Evolutionary conservation across 495 filamentous ascomycete species (phyloP), one percentile per base, ranked within the genome.

Genomic region (Aspergillus carlsbadensis): DNA sequence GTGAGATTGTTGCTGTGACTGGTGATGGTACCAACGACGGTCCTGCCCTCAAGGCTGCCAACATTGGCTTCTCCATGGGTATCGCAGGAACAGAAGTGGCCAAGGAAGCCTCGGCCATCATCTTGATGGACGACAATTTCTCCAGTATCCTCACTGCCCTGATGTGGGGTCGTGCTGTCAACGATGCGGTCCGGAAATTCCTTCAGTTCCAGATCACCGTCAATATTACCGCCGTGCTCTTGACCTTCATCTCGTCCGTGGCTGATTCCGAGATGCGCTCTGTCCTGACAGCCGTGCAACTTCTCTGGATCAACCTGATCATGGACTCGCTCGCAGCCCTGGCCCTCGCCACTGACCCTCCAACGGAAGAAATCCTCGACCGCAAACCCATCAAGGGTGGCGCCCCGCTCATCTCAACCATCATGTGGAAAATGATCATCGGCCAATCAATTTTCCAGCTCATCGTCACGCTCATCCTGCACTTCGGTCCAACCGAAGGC

Each of bases 391-490:
- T 88, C 15, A 84, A 83, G 15, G 91, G 89, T 68, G 83, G 81
- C 13, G 83, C 88, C 35, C 80, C 85, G 5, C 83, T 96, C 17
- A 87, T 96, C 65, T 89, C 89, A 6, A 72, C 85, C 24, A 92
- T 85, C 31, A 96, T 96, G 91, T 96, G 91, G 91, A 96, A 96
- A 72, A 96, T 96, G 91, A 94, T 96, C 52, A 78, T 92, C 31
- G 90, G 90, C 18, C 89, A 96, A 63, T 86, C 91, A 5, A 73
- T 93, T 34, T 95, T 90, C 66, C 90, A 96, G 65, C 81, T 96
- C 3, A 77, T 77, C 17, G 79, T 92, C 35, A 94, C 89, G 0
- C 87, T 94, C 58, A 72, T 89, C 55, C 78, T 95, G 18, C 89
- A 91, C 72, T 96, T 90, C 60, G 89, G 80, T 8, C 84, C 84